Base-by-base conservation (phyloP, 2,329 filamentous ascomycete species). In the Fusarium marasasianum region DNA sequence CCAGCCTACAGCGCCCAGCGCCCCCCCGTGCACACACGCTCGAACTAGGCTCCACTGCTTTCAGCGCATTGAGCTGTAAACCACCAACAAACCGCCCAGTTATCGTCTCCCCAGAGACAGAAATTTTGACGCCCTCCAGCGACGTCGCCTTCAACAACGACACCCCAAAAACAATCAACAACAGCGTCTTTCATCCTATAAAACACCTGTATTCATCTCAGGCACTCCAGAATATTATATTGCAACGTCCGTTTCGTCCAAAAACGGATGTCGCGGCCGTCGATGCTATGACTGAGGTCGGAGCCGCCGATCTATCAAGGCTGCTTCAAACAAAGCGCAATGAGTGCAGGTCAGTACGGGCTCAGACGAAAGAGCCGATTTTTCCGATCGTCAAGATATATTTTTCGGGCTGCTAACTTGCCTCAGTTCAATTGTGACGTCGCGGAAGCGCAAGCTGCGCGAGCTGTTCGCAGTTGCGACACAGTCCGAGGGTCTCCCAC, bases 401-500 rank as follows among this genome's bases (percentile, higher is more conserved):
- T 77, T 79, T 83, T 85, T 84, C 58, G 79, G 69, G 66, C 65
- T 87, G 79, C 83, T 90, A 73, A 89, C 81, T 45, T 31, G 72
- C 71, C 76, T 68, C 81, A 93, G 91, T 85, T 87, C 89, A 89
- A 91, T 92, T 89, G 90, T 93, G 87, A 89, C 88, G 84, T 94
- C 93, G 88, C 93, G 94, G 84, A 96, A 97, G 90, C 92, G 94
- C 84, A 97, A 97, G 88, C 89, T 98, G 82, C 92, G 92, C 83
- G 93, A 96, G 86, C 89, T 98, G 79, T 97, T 93, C 87, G 88
- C 89, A 78, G 90, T 93, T 88, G 92, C 93, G 87, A 93, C 92
- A 83, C 90, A 91, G 83, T 84, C 87, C 80, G 87, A 90, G 83
- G 85, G 86, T 82, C 86, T 91, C 78, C 89, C 90, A 79, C 87